Evolutionary conservation across 192 early-diverging fungal species (phyloP), one percentile per base, ranked within the genome.

Genomic region (Piromyces finnis): DNA sequence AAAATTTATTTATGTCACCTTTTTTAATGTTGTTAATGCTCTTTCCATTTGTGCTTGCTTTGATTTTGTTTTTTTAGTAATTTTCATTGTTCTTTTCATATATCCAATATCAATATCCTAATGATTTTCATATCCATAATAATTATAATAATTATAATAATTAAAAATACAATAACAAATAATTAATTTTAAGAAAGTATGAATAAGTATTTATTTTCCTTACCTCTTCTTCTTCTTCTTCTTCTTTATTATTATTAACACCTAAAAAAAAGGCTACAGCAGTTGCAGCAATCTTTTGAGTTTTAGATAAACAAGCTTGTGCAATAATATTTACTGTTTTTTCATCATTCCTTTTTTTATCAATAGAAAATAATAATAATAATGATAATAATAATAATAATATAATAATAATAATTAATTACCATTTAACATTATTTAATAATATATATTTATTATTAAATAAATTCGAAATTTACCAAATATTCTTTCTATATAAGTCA

Each of bases 241-340:
- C 89, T 81, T 86, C 85, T 36, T 89, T 85, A 28, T 91, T 89
- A 78, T 89, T 91, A 79, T 91, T 84, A 14, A 85, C 84, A 9
- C 93, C 94, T 81, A 98, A 87, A 83, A 98, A 98, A 84, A 99
- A 99, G 79, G 96, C 92, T 12, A 98, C 84, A 2, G 97, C 98
- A 2, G 95, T 95, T 27, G 95, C 92, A 82, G 93, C 92, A 36
- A 99, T 89, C 85, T 99, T 99, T 84, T 94, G 88, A 14, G 92
- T 90, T 29, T 92, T 91, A 51, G 95, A 97, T 81, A 98, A 96
- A 85, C 95, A 97, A 14, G 97, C 97, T 83, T 97, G 94, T 22
- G 94, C 93, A 85, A 99, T 94, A 26, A 99, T 95, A 85, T 99
- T 99, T 81, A 97, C 96, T 27, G 98, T 98, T 88, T 99, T 99